These are phyloP conservation scores for Suillus placidus DNA, from an alignment of 768 basidiomycete genomes.

Conservation along the genomic window DNA sequence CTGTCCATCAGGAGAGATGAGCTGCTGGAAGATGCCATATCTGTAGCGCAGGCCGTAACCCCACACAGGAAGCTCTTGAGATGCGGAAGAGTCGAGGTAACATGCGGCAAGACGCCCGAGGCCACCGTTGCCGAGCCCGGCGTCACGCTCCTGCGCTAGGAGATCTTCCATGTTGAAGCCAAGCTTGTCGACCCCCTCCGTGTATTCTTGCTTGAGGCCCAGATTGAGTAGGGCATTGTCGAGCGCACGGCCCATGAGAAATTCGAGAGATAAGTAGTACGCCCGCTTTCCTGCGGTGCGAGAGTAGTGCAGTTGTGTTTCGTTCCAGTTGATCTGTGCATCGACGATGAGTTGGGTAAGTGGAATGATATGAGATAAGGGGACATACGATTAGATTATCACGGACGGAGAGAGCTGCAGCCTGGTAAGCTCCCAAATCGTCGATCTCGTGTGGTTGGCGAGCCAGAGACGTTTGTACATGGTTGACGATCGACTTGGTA, in stretches of 20 bases:
- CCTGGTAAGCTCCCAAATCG: slow-evolving; percentile 88
- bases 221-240: slow-evolving; percentile 89
- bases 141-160: slow-evolving; percentile 88
- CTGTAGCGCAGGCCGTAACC: slow-evolving; percentile 93
- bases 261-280: slow-evolving; percentile 96
- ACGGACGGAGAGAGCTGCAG: slow-evolving; percentile 82
- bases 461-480: slow-evolving; percentile 88
- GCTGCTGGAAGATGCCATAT: slow-evolving; percentile 95
- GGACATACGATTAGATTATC: slow-evolving; percentile 79
- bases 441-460: slow-evolving; percentile 91
- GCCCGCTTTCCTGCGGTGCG: slow-evolving; percentile 87
- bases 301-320: slow-evolving; percentile 74
- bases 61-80: slow-evolving; percentile 91
- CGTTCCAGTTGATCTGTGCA: slow-evolving; percentile 78
- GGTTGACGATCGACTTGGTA: slow-evolving; percentile 76
- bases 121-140: slow-evolving; percentile 93
- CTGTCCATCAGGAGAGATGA: slow-evolving; percentile 81
- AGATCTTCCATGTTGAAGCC: slow-evolving; percentile 92
- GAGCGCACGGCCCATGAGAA: slow-evolving; percentile 81
- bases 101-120: slow-evolving; percentile 96
- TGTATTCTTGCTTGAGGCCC: slow-evolving; percentile 77
- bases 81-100: slow-evolving; percentile 92
- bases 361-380: not conserved
- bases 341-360: slow-evolving; percentile 7
- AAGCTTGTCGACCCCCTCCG: slow-evolving; percentile 66